phyloP scores from a whole-genome alignment of 192 early-diverging fungal species.

The Jimgerdemannia lactiflua region DNA sequence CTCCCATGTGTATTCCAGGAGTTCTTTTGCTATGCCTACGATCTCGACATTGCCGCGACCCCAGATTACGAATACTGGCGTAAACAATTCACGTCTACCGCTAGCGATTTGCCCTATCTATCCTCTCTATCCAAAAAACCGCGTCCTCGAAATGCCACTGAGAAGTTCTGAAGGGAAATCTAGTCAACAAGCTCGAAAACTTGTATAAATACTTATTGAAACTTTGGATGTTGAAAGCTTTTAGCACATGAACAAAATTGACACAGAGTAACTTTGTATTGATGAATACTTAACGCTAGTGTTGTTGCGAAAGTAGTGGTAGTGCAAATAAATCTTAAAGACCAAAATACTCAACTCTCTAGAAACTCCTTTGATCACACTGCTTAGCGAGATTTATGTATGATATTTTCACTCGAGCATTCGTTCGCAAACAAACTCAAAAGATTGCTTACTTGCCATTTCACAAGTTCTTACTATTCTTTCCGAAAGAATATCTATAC shows the following conservation, averaged over 20 bases:
- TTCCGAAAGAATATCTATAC: not conserved
- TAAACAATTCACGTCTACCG: not conserved
- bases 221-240: not conserved
- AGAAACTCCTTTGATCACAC: no score
- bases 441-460: no score
- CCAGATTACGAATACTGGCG: conserved; percentile 4
- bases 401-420: no score
- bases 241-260: not conserved
- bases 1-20: not conserved
- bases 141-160: not conserved
- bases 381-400: no score
- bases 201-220: not conserved
- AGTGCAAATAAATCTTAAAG: no score
- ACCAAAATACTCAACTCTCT: not conserved
- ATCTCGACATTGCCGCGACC: conserved; percentile 3
- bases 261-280: not conserved
- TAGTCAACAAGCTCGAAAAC: not conserved
- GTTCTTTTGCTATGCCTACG: not conserved
- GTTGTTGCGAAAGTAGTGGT: not conserved
- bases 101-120: not conserved
- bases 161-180: not conserved
- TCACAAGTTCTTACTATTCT: not conserved
- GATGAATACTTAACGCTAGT: not conserved
- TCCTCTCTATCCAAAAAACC: not conserved
- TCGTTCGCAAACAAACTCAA: no score